These are phyloP conservation scores for Solanum medicagineum DNA, from an alignment of 257 asterid species.

Conservation along the genomic window DNA sequence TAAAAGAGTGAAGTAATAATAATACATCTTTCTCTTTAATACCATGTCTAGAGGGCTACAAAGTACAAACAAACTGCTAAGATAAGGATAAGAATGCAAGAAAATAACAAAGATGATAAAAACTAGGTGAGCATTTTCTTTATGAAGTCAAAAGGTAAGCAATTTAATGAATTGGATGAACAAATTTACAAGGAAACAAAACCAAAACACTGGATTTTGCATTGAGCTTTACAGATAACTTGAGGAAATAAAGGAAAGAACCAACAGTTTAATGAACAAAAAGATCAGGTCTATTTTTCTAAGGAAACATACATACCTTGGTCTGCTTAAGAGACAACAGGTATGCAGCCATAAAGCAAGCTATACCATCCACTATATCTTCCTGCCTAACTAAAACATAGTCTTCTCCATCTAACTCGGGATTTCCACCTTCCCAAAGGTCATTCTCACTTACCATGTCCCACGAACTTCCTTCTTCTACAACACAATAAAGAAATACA, in stretches of 20 bases:
- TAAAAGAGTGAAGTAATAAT: background rate
- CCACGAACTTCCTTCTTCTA: slow-evolving; percentile 92
- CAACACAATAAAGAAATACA: slow-evolving; percentile 7
- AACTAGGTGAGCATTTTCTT: background rate
- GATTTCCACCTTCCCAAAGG: slow-evolving; percentile 75
- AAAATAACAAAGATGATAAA: background rate
- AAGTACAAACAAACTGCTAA: background rate
- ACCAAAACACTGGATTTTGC: background rate
- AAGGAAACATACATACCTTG: slow-evolving; percentile 32
- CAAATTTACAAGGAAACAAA: background rate
- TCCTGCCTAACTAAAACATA: slow-evolving; percentile 90
- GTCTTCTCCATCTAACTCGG: slow-evolving; percentile 58
- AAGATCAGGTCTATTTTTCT: background rate
- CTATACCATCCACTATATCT: slow-evolving; percentile 95
- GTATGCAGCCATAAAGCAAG: slow-evolving; percentile 97
- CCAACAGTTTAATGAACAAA: background rate
- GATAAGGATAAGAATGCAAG: background rate
- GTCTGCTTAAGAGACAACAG: slow-evolving; percentile 81
- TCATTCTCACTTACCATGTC: slow-evolving; percentile 81
- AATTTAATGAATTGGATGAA: background rate
- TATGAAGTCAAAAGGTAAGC: background rate
- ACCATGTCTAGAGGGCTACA: background rate
- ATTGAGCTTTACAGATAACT: background rate
- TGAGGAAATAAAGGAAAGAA: background rate
- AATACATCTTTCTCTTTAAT: background rate